These are phyloP conservation scores for Solanum boliviense DNA, from an alignment of 257 asterid species.

Conservation along the genomic window DNA sequence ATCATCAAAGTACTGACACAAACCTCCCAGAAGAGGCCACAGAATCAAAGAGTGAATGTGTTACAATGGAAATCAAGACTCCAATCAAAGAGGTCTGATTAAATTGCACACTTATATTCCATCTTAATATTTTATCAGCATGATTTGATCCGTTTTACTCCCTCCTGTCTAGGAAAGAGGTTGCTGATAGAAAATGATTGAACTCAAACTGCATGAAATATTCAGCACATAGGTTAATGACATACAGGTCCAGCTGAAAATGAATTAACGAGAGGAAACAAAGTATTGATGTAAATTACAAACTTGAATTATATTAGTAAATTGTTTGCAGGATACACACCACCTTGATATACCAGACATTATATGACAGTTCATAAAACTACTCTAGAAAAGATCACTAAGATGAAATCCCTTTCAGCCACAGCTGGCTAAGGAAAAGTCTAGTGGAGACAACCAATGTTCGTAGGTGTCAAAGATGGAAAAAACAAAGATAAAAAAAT, in stretches of 20 bases:
- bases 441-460: background rate
- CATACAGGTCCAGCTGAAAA: background rate
- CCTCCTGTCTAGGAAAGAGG: background rate
- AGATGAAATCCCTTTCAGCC: background rate
- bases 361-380: background rate
- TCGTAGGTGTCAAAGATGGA: background rate
- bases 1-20: slow-evolving; percentile 5
- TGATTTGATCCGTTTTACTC: background rate
- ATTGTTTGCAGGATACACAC: background rate
- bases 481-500: background rate
- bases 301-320: background rate
- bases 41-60: slow-evolving; percentile 4
- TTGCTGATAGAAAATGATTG: background rate
- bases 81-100: slow-evolving; percentile 23
- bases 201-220: background rate
- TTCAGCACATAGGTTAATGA: background rate
- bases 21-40: slow-evolving; percentile 14
- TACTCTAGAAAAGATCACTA: background rate
- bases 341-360: background rate
- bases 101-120: background rate
- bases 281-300: background rate
- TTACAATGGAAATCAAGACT: slow-evolving; percentile 7
- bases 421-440: background rate
- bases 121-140: background rate
- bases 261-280: background rate